Evolutionary conservation across 1,139 yeast genomes (phyloP), one percentile per base, ranked within the genome.

Genomic region (Candida neerlandica): DNA sequence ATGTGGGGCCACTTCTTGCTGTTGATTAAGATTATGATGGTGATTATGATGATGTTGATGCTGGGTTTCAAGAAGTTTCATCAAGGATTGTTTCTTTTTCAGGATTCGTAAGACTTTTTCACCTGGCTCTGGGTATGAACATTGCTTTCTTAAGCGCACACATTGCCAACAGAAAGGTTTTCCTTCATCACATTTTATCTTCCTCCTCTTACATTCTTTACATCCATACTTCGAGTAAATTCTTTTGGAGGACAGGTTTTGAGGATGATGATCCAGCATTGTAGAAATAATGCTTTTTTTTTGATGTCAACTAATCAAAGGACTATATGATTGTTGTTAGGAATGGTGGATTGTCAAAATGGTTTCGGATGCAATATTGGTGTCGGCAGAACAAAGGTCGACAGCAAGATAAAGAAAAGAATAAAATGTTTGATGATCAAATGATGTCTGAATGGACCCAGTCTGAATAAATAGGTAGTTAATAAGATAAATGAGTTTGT

Each of bases 101-200:
- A 67, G 62, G 1, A 66, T 67, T 45, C 72, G 50, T 27, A 60
- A 49, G 0, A 69, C 73, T 42, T 58, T 76, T 49, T 69, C 74
- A 1, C 77, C 72, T 34, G 59, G 54, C 41, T 54, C 58, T 44
- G 78, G 73, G 52, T 73, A 73, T 7, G 62, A 59, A 52, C 78
- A 73, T 1, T 50, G 58, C 49, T 73, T 73, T 42, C 61, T 62
- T 27, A 73, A 59, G 40, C 77, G 53, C 4, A 63, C 56, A 54
- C 78, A 73, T 53, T 70, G 75, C 75, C 80, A 70, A 58, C 89
- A 84, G 41, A 62, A 63, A 1, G 87, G 87, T 53, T 81, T 80
- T 1, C 71, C 71, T 58, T 84, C 89, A 59, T 83, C 87, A 60
- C 89, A 84, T 61, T 71, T 72, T 47, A 72, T 71, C 50, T 73